Evolutionary conservation across 1,284 basidiomycete genomes (phyloP), one percentile per base, ranked within the genome.

Genomic region (Anthracocystis walkeri): DNA sequence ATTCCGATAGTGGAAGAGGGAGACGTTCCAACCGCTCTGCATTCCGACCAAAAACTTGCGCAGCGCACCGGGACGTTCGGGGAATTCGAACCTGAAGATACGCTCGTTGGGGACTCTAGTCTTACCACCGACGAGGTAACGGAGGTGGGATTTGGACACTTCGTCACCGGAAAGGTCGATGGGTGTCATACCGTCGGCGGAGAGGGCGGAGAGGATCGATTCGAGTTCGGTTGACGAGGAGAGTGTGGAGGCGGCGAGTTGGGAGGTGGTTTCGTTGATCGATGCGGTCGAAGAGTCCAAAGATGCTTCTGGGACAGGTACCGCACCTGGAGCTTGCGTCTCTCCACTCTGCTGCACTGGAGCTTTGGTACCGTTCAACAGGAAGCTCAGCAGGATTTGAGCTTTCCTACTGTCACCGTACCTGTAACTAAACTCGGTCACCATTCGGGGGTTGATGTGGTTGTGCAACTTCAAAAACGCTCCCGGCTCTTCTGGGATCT

Each of bases 341-440:
- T 77, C 70, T 16, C n/a, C 38, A 7, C 11, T 27, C 0, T 44
- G 38, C 14, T 8, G 50, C 38, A 2, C n/a, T 16, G 4, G 63
- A 12, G 60, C 52, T 27, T 78, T 63, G 21, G 58, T 68, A 16
- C 81, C 89, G 21, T 79, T 77, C 21, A 98, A 89, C 81, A 91
- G 91, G 89, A 98, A 97, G 2, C 95, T 97, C 49, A 97, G 88
- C 86, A 97, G 92, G 78, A 97, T 91, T 70, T 93, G 92, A 3
- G 94, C 94, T 57, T 88, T 86, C 10, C 62, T 44, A 45, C 18
- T 76, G 65, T 40, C 74, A 35, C 60, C 68, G 84, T 92, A 95
- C 25, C 97, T 91, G 86, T 99, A 99, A 57, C 93, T 90, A 82
- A 99, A 99, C 86, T 99, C 97, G n/a, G 97, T 98, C 21, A 97